phyloP scores from a whole-genome alignment of 768 basidiomycete genomes.

The Leccinum ochraceum region DNA sequence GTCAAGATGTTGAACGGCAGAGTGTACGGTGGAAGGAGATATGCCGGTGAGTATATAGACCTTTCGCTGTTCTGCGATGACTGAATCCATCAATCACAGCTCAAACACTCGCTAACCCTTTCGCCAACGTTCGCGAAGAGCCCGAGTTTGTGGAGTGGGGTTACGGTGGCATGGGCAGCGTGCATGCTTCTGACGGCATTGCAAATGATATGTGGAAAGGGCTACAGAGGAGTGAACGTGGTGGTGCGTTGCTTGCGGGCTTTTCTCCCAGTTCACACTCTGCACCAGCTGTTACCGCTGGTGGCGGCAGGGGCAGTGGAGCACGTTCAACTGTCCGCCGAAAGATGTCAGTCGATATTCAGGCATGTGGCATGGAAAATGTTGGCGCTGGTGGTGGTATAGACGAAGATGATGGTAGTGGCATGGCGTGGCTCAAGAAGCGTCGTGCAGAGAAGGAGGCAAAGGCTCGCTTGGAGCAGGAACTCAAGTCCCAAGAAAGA shows the following conservation, averaged over 20 bases:
- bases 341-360: conserved; percentile 17
- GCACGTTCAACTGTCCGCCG: conserved; percentile 15
- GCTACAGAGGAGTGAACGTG: conserved; percentile 28
- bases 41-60: conserved; percentile 21
- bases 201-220: conserved; percentile 33
- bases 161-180: conserved; percentile 80
- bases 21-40: conserved; percentile 62
- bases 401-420: conserved; percentile 81
- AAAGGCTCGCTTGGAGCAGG: conserved; percentile 27
- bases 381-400: conserved; percentile 20
- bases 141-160: conserved; percentile 95
- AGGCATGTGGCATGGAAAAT: conserved; percentile 32
- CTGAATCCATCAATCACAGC: conserved; percentile 7
- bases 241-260: conserved; percentile 24
- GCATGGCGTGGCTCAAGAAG: conserved; percentile 79
- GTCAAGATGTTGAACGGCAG: conserved; percentile 83
- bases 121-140: conserved; percentile 61
- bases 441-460: conserved; percentile 62
- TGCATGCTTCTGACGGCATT: conserved; percentile 29
- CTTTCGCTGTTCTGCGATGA: not conserved
- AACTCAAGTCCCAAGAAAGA: conserved; percentile 20
- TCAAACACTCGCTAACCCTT: conserved; percentile 51
- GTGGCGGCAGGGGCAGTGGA: conserved; percentile 14
- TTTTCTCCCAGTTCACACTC: conserved; percentile 10
- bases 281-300: conserved; percentile 19